A percentile compares a stretch with the other conserved stretches of the same genome.
Evolutionary conservation across 257 asterid species (phyloP).

Genomic region (Solanum tarijense): DNA sequence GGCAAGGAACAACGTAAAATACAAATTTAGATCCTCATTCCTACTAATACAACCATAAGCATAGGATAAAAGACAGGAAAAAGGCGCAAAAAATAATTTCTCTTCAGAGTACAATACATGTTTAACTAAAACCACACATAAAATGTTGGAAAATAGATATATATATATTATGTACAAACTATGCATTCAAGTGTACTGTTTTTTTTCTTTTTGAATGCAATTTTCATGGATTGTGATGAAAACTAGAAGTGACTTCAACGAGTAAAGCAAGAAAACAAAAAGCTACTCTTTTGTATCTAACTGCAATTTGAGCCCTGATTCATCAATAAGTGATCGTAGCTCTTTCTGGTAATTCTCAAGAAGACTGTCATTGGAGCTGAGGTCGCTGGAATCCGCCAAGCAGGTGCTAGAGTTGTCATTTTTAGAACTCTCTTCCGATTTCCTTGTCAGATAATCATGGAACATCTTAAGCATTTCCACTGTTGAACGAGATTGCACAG

Average conservation of each 20-base stretch:
- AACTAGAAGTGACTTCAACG: background rate
- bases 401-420: conserved; percentile 4
- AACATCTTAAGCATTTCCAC: conserved; percentile 45
- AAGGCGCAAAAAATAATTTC: too few relatives aligned
- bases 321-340: conserved; percentile 36
- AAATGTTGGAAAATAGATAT: background rate
- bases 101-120: too few relatives aligned
- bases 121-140: background rate
- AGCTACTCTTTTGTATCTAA: background rate
- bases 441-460: conserved; percentile 26
- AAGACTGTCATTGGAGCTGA: conserved; percentile 5
- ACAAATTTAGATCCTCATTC: too few relatives aligned
- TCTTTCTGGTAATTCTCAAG: conserved; percentile 25
- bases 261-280: background rate
- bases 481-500: conserved; percentile 41
- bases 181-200: background rate
- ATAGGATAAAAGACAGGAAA: too few relatives aligned
- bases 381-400: conserved; percentile 10
- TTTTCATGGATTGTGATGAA: background rate
- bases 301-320: conserved; percentile 36
- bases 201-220: background rate
- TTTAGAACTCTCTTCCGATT: conserved; percentile 10
- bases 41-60: too few relatives aligned
- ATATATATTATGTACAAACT: background rate
- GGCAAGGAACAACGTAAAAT: background rate